A percentile compares a stretch with the other conserved stretches of the same genome.
phyloP scores from a whole-genome alignment of 1,284 basidiomycete species.

The Sporisorium sorghi region DNA sequence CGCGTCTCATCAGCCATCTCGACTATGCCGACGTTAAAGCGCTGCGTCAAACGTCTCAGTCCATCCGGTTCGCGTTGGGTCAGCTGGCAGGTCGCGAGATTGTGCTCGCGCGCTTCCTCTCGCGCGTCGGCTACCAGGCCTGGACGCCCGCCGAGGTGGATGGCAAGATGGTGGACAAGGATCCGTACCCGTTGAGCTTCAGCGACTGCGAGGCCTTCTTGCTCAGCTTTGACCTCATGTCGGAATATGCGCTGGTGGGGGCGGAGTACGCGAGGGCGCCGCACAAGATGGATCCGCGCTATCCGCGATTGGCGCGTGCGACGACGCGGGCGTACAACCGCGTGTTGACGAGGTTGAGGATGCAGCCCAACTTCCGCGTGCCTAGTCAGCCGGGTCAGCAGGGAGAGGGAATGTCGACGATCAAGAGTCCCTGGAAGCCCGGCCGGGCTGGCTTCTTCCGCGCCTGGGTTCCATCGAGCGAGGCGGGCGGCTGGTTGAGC shows the following conservation, averaged over 20 bases:
- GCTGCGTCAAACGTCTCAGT: slow-evolving; percentile 57
- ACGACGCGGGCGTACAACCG: slow-evolving; percentile 69
- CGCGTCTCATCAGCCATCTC: slow-evolving; percentile 51
- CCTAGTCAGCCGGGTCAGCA: slow-evolving; percentile 2
- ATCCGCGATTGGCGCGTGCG: slow-evolving; percentile 65
- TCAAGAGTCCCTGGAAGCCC: slow-evolving; percentile 58
- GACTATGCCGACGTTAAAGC: slow-evolving; percentile 64
- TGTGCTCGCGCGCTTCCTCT: slow-evolving; percentile 62
- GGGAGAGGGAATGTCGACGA: background rate
- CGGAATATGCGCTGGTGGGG: slow-evolving; percentile 59
- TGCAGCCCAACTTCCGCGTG: slow-evolving; percentile 55
- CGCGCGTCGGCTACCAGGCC: slow-evolving; percentile 55
- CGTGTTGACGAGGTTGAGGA: slow-evolving; percentile 67
- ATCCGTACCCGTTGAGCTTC: slow-evolving; percentile 61
- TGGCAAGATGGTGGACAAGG: slow-evolving; percentile 25
- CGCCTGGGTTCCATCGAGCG: slow-evolving; percentile 69
- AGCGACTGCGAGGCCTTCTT: slow-evolving; percentile 65
- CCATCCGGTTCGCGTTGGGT: slow-evolving; percentile 52
- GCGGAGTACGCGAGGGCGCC: slow-evolving; percentile 48
- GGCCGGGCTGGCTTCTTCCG: slow-evolving; percentile 69
- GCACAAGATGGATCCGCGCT: slow-evolving; percentile 63
- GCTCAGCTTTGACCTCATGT: slow-evolving; percentile 52
- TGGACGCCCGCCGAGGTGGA: slow-evolving; percentile 43
- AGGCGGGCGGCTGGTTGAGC: slow-evolving; percentile 51
- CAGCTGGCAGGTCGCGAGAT: slow-evolving; percentile 50